Evolutionary conservation across 768 basidiomycete species (phyloP), one percentile per base, ranked within the genome.

Genomic region (Hemileccinum impolitum): DNA sequence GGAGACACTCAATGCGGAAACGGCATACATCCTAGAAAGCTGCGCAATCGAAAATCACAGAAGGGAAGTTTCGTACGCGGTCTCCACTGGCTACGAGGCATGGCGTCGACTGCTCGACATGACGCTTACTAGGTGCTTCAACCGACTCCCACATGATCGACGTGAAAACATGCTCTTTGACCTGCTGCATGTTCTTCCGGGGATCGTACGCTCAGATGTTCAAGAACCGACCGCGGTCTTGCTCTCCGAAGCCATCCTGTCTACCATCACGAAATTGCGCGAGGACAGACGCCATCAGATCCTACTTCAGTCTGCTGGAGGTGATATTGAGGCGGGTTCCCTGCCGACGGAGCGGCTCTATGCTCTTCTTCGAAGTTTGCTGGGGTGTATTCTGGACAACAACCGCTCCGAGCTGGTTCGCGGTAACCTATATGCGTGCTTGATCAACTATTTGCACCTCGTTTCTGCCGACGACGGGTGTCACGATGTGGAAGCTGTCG

Each of bases 81-180:
- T 84, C 19, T 78, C 80, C 4, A 72, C 72, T 8, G 84, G 85
- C 34, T 87, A 90, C 62, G 84, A 87, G 50, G 77, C 94, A 0
- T 97, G 94, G 94, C 82, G 86, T 49, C 76, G 85, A 34, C 64
- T 94, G 32, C 74, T 98, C 45, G 90, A 95, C 70, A 83, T 92
- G 63, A 81, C 85, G 2, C 76, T 98, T 15, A 84, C 83, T 26
- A 92, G 92, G 61, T 90, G 91, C 48, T 95, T 95, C 69, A 77
- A 82, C 50, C 82, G 86, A 30, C 74, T 96, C 12, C 86, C 90
- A 0, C 81, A 85, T 53, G 88, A 92, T 50, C 82, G 81, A 21
- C 80, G 91, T 21, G 94, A 97, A 67, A 85, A 83, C 52, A 86
- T 95, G 74, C 74, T 96, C 6, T 91, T 95, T 57, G 95, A 96